These are phyloP conservation scores for Hansfordia pulvinata DNA, from an alignment of 2,329 filamentous ascomycete species.

Conservation along the genomic window DNA sequence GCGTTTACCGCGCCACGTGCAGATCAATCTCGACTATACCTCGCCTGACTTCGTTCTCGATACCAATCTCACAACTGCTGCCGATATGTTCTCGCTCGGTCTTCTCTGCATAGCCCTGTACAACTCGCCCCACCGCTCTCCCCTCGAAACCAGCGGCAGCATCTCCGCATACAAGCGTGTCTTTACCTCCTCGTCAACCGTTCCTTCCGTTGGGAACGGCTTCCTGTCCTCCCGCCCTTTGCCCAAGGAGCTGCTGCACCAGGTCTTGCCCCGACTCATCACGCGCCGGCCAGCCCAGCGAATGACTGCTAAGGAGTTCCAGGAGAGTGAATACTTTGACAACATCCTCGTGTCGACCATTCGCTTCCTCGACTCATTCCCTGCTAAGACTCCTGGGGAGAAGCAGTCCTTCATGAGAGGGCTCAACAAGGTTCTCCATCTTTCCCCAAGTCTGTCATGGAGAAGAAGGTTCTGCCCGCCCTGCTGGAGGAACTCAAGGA, in stretches of 20 bases:
- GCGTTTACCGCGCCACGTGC: conserved; percentile 66
- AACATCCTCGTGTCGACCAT: conserved; percentile 95
- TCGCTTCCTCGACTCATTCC: conserved; percentile 81
- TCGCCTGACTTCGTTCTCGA: conserved; percentile 93
- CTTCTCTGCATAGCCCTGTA: conserved; percentile 81
- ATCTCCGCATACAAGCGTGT: conserved; percentile 73
- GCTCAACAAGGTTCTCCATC: conserved; percentile 77
- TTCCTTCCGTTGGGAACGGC: conserved; percentile 70
- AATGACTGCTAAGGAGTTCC: conserved; percentile 80
- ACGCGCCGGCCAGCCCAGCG: conserved; percentile 78
- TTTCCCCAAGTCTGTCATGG: conserved; percentile 85
- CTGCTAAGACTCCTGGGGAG: conserved; percentile 81
- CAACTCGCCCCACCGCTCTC: conserved; percentile 85
- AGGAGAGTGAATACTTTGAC: conserved; percentile 92
- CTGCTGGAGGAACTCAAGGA: conserved; percentile 91
- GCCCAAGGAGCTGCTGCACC: conserved; percentile 61
- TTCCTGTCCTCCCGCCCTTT: conserved; percentile 70
- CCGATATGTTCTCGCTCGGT: conserved; percentile 90
- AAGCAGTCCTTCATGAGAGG: conserved; percentile 88
- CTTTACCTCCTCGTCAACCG: conserved; percentile 64
- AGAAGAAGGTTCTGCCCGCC: conserved; percentile 84
- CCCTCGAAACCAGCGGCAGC: conserved; percentile 70
- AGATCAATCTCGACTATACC: conserved; percentile 84
- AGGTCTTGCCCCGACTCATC: conserved; percentile 74
- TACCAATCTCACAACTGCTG: conserved; percentile 67